Evolutionary conservation across 2,329 filamentous ascomycete genomes (phyloP), one percentile per base, ranked within the genome.

Genomic region (Aspergillus sp.): DNA sequence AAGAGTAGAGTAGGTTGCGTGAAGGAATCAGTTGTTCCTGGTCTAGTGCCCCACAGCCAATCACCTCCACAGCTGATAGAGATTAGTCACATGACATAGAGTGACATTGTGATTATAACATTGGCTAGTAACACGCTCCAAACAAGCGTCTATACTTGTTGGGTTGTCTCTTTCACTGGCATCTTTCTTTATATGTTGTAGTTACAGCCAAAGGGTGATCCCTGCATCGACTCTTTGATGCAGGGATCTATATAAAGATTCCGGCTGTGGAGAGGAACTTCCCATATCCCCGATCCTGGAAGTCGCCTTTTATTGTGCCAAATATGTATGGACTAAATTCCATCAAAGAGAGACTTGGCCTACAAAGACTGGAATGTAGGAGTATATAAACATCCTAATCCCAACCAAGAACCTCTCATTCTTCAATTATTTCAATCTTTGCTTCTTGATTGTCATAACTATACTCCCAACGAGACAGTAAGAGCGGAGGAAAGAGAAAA

Each of bases 31-130:
- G 45, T 45, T 35, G 20, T 42, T 27, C 22, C 23, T 23, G 48
- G 45, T 49, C 50, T 49, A 46, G 48, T 51, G 46, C 50, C 50
- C 54, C 50, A 49, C 54, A 53, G 50, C 54, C 54, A 56, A 56
- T 56, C 44, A 43, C 23, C 41, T 49, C 32, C 42, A 35, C 35
- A 47, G 35, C 39, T 27, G 20, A 44, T 43, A 35, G 12, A 39
- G 43, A 41, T 33, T 25, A 43, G 22, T 20, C 22, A 23, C 33
- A 17, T 37, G 33, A 37, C 2, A n/a, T n/a, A 1, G 3, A 37
- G 38, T 53, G 51, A 53, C 42, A 25, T 5, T 38, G 13, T 7
- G 22, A 35, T 13, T n/a, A 12, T 33, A 33, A 12, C 32, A 25
- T 25, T 25, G 23, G 7, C 23, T 7, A 25, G 23, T 10, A 27